Evolutionary conservation across 805 yeast species (phyloP).

Genomic region (Suhomyces sp.): DNA sequence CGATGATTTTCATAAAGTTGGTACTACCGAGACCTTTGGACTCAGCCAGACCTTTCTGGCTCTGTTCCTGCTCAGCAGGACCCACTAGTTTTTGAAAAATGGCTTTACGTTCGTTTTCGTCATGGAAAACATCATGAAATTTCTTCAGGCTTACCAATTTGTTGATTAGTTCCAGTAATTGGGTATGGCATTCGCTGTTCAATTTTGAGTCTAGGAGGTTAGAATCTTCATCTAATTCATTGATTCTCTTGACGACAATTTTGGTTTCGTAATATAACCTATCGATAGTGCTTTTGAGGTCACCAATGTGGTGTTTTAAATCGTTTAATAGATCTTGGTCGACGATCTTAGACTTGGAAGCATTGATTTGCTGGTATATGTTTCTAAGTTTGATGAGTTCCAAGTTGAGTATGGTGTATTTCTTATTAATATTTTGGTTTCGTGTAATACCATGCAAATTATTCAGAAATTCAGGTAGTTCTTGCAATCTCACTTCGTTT

Average conservation of each 20-base stretch:
- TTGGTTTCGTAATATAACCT: slow-evolving; percentile 39
- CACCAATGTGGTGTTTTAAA: slow-evolving; percentile 27
- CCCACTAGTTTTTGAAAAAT: slow-evolving; percentile 30
- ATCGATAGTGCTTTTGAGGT: slow-evolving; percentile 34
- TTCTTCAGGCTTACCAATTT: slow-evolving; percentile 27
- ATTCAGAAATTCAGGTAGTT: not conserved
- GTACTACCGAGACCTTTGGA: not conserved
- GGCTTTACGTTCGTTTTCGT: slow-evolving; percentile 25
- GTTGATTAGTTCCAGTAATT: slow-evolving; percentile 24
- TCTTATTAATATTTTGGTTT: slow-evolving; percentile 13
- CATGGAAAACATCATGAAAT: slow-evolving; percentile 29
- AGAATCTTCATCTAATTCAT: slow-evolving; percentile 37
- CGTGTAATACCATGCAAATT: slow-evolving; percentile 5
- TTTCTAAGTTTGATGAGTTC: slow-evolving; percentile 29
- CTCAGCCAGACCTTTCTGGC: not conserved
- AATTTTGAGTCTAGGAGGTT: slow-evolving; percentile 26
- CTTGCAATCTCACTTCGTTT: not conserved
- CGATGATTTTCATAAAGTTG: slow-evolving; percentile 19
- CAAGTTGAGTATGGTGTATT: slow-evolving; percentile 26
- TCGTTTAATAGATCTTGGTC: slow-evolving; percentile 29
- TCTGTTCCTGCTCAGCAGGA: not conserved
- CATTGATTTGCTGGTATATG: slow-evolving; percentile 24
- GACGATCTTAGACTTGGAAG: slow-evolving; percentile 20
- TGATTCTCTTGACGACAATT: slow-evolving; percentile 37
- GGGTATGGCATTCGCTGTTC: slow-evolving; percentile 24